Percentiles rank a stretch among this genome's conserved stretches.
These are phyloP conservation scores for Triticum turgidum DNA, from an alignment of 176 grass and related monocot species.

Conservation along the genomic window DNA sequence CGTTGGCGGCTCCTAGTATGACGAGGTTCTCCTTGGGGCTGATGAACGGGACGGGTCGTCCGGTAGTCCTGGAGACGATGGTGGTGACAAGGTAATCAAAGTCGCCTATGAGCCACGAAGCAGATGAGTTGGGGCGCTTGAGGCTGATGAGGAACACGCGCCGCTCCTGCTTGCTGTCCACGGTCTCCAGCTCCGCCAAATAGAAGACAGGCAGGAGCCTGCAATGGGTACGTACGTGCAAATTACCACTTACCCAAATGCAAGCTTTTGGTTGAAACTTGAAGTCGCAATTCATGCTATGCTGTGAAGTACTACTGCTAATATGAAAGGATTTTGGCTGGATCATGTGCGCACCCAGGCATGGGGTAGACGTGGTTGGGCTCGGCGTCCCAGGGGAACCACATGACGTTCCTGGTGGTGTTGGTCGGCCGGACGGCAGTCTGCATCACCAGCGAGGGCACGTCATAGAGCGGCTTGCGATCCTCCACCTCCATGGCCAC, in stretches of 20 bases:
- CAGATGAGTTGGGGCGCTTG: background rate
- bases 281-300: background rate
- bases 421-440: slow-evolving; percentile 31
- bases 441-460: slow-evolving; percentile 43
- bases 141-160: slow-evolving; percentile 30
- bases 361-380: background rate
- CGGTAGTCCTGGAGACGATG: background rate
- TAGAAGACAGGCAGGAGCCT: slow-evolving; percentile 14
- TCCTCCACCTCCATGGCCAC: background rate
- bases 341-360: background rate
- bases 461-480: background rate
- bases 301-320: background rate
- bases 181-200: slow-evolving; percentile 31
- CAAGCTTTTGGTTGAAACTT: background rate
- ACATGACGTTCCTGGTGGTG: slow-evolving; percentile 34
- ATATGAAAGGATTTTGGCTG: background rate
- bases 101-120: background rate
- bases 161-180: slow-evolving; percentile 5
- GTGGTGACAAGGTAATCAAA: slow-evolving; percentile 13
- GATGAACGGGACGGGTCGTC: background rate
- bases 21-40: slow-evolving; percentile 1
- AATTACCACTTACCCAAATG: background rate
- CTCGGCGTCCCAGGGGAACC: slow-evolving; percentile 12
- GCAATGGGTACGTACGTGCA: background rate
- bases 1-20: background rate